phyloP scores from a whole-genome alignment of 805 yeast species.

The Yarrowia yakushimensis region DNA sequence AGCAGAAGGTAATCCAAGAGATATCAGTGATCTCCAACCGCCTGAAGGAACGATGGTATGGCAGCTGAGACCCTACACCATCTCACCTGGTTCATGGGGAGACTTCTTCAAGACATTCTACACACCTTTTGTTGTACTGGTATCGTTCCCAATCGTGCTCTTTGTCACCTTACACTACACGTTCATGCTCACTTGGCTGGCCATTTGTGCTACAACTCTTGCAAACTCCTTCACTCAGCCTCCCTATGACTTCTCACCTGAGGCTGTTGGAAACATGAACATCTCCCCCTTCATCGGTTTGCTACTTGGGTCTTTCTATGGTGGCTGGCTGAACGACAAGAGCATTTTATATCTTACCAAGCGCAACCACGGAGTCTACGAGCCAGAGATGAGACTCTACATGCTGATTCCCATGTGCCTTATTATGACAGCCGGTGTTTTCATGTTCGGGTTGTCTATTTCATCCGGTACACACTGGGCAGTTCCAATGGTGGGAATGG shows the following conservation, averaged over 20 bases:
- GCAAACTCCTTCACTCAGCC: constrained; percentile 6
- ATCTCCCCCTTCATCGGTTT: not conserved
- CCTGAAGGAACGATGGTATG: not conserved
- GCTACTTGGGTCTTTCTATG: not conserved
- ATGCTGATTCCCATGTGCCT: not conserved
- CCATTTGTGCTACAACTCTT: not conserved
- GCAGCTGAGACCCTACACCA: not conserved
- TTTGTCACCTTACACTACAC: not conserved
- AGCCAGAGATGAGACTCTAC: constrained; percentile 1
- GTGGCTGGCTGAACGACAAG: constrained; percentile 3
- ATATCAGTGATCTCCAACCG: not conserved
- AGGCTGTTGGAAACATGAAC: not conserved
- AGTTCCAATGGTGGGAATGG: not conserved
- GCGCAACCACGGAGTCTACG: not conserved
- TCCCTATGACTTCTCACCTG: not conserved
- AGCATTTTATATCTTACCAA: not conserved
- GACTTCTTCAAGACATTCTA: not conserved
- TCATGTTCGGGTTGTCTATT: not conserved
- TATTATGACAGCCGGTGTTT: not conserved
- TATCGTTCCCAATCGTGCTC: not conserved
- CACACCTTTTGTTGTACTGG: not conserved
- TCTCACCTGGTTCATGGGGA: not conserved
- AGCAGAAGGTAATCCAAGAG: not conserved
- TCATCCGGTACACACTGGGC: not conserved
- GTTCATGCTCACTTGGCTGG: constrained; percentile 3